Base-by-base conservation (phyloP, 257 asterid genomes). In the Solanum lycopersicoides region DNA sequence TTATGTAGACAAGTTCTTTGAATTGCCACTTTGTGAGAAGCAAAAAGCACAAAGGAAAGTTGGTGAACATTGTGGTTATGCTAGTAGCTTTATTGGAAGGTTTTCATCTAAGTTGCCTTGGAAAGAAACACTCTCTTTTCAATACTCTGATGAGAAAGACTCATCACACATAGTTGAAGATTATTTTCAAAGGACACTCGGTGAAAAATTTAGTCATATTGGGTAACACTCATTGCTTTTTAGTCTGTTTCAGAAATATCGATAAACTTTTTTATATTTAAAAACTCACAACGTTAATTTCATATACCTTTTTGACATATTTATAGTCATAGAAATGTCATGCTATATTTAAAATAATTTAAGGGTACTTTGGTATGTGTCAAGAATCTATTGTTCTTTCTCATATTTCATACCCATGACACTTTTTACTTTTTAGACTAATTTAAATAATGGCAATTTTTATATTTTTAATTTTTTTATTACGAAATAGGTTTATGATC, bases 41-140 rank as follows among this genome's bases (percentile, higher is more conserved):
- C 83, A 68, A 28, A 86, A 71, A 30, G 87, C 83, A 32, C 69
- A 86, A 39, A 47, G 83, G 56, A 45, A 23, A 9, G 39, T 86
- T 39, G 87, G 87, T 1, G 87, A 69, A 28, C 87, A 45, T 35
- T 86, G 83, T 39, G 87, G 87, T 7, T 86, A 86, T 25, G 83
- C 87, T n/a, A 86, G 83, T 71, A 71, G 83, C 34, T 71, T 69
- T 39, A 12, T 66, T 37, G 87, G 83, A 2, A 71, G 87, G 9
- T 86, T 86, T 59, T 69, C 44, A 32, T 47, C 83, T 6, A 69
- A 71, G 39, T 20, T 86, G 69, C 87, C 87, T 34, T 86, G 87
- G 87, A 86, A 86, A 45, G 87, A 86, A 47, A 86, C 87, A n/a
- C 82, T 86, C 23, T 69, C 87, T 4, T 86, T 86, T 32, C 69